Conservation (phyloP, 2,329 filamentous ascomycete species). For the Phialemonium atrogriseum region DNA sequence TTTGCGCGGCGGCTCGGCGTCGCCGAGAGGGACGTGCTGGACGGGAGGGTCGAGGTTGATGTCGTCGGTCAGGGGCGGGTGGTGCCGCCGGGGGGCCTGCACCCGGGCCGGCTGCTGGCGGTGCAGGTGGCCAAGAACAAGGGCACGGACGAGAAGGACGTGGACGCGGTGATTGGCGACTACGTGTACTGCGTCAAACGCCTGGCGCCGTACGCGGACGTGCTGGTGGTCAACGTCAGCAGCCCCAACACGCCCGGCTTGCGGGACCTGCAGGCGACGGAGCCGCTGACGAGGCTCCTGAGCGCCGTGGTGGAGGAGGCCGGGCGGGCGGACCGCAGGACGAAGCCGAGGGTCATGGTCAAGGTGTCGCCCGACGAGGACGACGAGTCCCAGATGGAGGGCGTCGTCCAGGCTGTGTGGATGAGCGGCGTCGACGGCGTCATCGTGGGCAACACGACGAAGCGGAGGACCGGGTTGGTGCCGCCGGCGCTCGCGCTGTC, state of each 20-base stretch:
- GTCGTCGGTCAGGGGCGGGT: not conserved
- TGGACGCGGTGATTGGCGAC: slow-evolving; percentile 68
- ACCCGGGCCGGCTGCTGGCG: slow-evolving; percentile 66
- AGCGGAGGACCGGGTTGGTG: slow-evolving; percentile 63
- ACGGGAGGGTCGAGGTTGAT: slow-evolving; percentile 54
- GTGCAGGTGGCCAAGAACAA: slow-evolving; percentile 99
- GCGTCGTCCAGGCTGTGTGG: slow-evolving; percentile 80
- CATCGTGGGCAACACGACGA: slow-evolving; percentile 96
- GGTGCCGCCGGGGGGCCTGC: slow-evolving; percentile 76
- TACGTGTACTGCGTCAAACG: slow-evolving; percentile 86
- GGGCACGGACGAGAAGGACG: slow-evolving; percentile 74
- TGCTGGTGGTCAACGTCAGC: slow-evolving; percentile 96
- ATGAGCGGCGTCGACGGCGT: slow-evolving; percentile 84
- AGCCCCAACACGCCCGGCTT: slow-evolving; percentile 93
- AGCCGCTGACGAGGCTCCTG: slow-evolving; percentile 73
- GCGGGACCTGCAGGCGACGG: slow-evolving; percentile 75
- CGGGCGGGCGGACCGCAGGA: slow-evolving; percentile 56
- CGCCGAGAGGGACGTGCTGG: slow-evolving; percentile 63
- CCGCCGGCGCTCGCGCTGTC: slow-evolving; percentile 59
- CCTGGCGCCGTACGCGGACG: slow-evolving; percentile 81
- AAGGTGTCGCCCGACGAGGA: slow-evolving; percentile 97
- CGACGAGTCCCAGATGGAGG: slow-evolving; percentile 71
- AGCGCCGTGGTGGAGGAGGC: slow-evolving; percentile 77
- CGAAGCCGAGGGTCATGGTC: slow-evolving; percentile 82
- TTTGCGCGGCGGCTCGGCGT: slow-evolving; percentile 68